phyloP scores from a whole-genome alignment of 352 stramenopile species.

The Phytophthora fragariae region DNA sequence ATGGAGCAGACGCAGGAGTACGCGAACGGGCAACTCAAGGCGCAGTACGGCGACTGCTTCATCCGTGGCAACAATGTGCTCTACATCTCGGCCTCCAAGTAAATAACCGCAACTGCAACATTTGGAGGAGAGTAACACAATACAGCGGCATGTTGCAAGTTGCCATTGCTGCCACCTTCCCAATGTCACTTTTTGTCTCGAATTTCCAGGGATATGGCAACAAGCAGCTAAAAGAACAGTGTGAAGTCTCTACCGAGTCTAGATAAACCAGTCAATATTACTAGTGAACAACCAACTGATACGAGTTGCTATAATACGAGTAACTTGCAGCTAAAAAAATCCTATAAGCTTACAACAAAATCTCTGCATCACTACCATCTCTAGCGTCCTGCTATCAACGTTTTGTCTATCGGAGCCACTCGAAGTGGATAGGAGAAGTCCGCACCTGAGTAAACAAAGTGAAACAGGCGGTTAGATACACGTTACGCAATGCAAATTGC shows the following conservation, averaged over 20 bases:
- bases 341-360: no score
- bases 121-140: not conserved
- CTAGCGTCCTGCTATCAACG: not conserved
- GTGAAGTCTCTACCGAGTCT: no score
- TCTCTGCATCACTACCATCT: no score
- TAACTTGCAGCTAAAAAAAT: no score
- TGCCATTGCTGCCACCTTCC: no score
- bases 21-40: conserved; percentile 98
- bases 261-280: no score
- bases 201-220: no score
- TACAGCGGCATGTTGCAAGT: not conserved
- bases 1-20: conserved; percentile 99
- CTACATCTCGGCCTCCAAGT: conserved; percentile 89
- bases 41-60: conserved; percentile 99
- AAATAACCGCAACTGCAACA: conserved; percentile 19
- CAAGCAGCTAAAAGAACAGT: no score
- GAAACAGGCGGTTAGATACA: not conserved
- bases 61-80: conserved; percentile 99
- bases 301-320: no score
- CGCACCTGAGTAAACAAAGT: not conserved
- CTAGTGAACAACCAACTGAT: no score
- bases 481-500: not conserved
- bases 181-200: no score
- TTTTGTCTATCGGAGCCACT: not conserved
- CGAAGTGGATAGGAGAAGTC: not conserved